Evolutionary conservation across 768 basidiomycete species (phyloP).

Genomic region (Serendipita indica): DNA sequence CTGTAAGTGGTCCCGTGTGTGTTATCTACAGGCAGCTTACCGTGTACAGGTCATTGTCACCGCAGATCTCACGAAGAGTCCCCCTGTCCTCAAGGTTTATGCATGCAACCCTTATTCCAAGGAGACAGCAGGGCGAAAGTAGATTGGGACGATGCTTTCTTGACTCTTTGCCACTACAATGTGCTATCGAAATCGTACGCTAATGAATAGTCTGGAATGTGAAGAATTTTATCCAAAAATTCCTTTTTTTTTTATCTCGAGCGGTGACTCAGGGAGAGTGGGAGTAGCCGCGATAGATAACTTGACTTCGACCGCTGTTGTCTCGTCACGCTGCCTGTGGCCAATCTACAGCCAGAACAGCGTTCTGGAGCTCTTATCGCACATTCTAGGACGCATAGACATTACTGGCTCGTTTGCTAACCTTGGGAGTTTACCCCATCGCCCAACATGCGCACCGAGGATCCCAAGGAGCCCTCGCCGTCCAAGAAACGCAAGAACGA

Average conservation of each 20-base stretch:
- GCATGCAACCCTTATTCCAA: constrained; percentile 84
- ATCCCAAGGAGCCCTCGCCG: background rate
- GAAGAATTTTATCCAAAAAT: background rate
- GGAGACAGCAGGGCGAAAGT: constrained; percentile 22
- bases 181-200: background rate
- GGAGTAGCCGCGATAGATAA: background rate
- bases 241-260: background rate
- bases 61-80: constrained; percentile 88
- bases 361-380: constrained; percentile 1
- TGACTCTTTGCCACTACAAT: background rate
- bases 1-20: constrained; percentile 37
- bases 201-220: background rate
- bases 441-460: background rate
- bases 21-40: background rate
- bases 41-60: constrained; percentile 71
- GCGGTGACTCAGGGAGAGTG: constrained; percentile 3
- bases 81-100: constrained; percentile 94
- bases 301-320: background rate
- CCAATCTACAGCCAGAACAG: background rate
- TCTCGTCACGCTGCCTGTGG: background rate
- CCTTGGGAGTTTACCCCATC: background rate
- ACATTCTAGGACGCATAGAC: background rate
- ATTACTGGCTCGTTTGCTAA: background rate
- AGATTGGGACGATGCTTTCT: background rate
- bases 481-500: constrained; percentile 4